Evolutionary conservation across 306 rosid species (phyloP), one percentile per base, ranked within the genome.

Genomic region (Senna tora): DNA sequence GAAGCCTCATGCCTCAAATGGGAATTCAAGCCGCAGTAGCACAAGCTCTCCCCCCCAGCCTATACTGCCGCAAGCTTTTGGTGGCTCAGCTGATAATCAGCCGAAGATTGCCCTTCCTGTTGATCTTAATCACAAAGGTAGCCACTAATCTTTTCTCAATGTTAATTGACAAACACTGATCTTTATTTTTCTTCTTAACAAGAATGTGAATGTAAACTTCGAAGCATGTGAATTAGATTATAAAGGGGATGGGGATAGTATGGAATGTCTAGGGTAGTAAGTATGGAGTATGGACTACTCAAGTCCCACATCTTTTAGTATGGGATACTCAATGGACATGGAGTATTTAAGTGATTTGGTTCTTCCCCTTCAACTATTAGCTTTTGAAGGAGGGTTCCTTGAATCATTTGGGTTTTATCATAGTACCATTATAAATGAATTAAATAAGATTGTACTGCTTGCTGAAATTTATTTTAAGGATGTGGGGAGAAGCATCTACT

Each of bases 111-210:
- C 79, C 76, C 88, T 87, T 72, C 91, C 93, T 60, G 87, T 89
- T 79, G 96, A 91, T 86, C 96, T 95, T 78, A 89, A 95, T 63
- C 90, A 91, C 79, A 85, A 89, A 65, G 90, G 99, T 92, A 49
- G 75, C 80, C 46, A 19, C 62, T 45, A 19, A 66, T 34, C 21
- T 72, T 57, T 62, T 34, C 55, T 69, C 46, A 63, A 28, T 71
- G 49, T 19, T 56, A 51, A 39, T 20, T 32, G 64, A 50, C 61
- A 22, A 82, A 17, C 28, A n/a, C 2, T 28, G 13, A 3, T 32
- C 33, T 56, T 51, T 38, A 21, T 59, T 34, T 67, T 28, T 57
- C 21, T 55, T 32, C 36, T 22, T 9, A 21, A 52, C 55, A 72
- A 45, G 30, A 61, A 55, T 33, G 58, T n/a, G 22, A 39, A 4